Evolutionary conservation across 768 basidiomycete species (phyloP).

Genomic region (Pholiota microspora): DNA sequence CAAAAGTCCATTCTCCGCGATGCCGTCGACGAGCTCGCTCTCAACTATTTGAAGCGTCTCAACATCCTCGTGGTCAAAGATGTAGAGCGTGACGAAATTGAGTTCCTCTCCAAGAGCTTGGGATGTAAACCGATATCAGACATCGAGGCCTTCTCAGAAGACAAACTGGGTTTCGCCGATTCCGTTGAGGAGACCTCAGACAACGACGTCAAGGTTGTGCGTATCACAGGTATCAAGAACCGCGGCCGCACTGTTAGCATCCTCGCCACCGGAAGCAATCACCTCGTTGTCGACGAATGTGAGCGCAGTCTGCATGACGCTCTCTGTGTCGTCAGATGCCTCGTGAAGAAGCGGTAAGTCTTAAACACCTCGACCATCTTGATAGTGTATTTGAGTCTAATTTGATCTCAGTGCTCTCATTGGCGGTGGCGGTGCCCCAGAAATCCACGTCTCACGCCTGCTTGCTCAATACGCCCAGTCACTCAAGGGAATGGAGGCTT

Average conservation of each 20-base stretch:
- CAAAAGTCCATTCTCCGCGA: conserved; percentile 99
- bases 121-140: conserved; percentile 97
- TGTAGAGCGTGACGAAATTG: conserved; percentile 97
- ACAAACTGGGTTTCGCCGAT: conserved; percentile 97
- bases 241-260: conserved; percentile 93
- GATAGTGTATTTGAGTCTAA: not conserved
- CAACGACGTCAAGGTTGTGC: conserved; percentile 86
- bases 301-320: conserved; percentile 98
- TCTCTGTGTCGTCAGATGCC: conserved; percentile 96
- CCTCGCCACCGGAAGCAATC: conserved; percentile 91
- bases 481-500: conserved; percentile 96
- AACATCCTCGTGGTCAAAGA: conserved; percentile 97
- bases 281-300: conserved; percentile 92
- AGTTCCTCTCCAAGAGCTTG: conserved; percentile 92
- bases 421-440: conserved; percentile 95
- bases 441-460: conserved; percentile 93
- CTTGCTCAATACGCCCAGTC: conserved; percentile 90
- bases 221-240: conserved; percentile 93
- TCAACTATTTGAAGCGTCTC: conserved; percentile 95
- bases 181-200: conserved; percentile 86
- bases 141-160: conserved; percentile 95
- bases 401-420: conserved; percentile 69
- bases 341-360: conserved; percentile 93
- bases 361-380: not conserved
- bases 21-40: conserved; percentile 96